These are phyloP conservation scores for Carex pumila DNA, from an alignment of 176 grass and related monocot species.

Conservation along the genomic window DNA sequence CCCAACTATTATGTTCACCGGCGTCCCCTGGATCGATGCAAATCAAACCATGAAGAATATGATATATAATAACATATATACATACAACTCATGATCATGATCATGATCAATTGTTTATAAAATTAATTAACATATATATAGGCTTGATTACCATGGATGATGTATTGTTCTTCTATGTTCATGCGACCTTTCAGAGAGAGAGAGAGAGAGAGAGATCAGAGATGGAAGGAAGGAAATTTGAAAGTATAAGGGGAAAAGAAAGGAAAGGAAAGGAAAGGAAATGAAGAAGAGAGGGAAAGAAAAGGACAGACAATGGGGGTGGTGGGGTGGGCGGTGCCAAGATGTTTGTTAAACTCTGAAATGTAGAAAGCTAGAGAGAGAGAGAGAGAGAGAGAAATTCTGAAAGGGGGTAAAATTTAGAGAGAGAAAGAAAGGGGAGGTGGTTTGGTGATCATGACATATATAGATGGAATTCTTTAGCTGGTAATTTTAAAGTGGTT, in stretches of 20 bases:
- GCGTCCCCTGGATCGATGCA: slow-evolving; percentile 48
- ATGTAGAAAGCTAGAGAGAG: slow-evolving; percentile 19
- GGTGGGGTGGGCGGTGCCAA: slow-evolving; percentile 19
- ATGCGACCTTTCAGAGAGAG: slow-evolving; percentile 20
- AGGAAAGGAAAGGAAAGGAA: slow-evolving; percentile 21
- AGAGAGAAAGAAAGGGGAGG: neutral
- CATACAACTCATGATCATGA: neutral
- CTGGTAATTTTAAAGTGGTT: neutral
- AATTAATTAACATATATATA: neutral
- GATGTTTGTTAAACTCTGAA: slow-evolving; percentile 7
- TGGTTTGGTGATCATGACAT: slow-evolving; percentile 4
- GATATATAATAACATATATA: neutral
- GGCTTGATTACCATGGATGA: slow-evolving; percentile 14
- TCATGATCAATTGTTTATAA: neutral
- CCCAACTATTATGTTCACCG: slow-evolving; percentile 94
- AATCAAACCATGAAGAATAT: slow-evolving; percentile 8
- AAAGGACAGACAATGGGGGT: slow-evolving; percentile 48
- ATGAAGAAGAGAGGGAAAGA: slow-evolving; percentile 22
- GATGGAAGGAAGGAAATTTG: neutral
- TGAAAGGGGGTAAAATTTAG: slow-evolving; percentile 3
- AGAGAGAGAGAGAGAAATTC: slow-evolving; percentile 17
- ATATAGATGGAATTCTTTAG: neutral
- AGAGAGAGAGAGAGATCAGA: slow-evolving; percentile 1
- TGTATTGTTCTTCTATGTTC: slow-evolving; percentile 20
- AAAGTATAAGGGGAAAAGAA: slow-evolving; percentile 6